Evolutionary conservation across 352 stramenopile species (phyloP).

Genomic region (Stramenopiles sp.): DNA sequence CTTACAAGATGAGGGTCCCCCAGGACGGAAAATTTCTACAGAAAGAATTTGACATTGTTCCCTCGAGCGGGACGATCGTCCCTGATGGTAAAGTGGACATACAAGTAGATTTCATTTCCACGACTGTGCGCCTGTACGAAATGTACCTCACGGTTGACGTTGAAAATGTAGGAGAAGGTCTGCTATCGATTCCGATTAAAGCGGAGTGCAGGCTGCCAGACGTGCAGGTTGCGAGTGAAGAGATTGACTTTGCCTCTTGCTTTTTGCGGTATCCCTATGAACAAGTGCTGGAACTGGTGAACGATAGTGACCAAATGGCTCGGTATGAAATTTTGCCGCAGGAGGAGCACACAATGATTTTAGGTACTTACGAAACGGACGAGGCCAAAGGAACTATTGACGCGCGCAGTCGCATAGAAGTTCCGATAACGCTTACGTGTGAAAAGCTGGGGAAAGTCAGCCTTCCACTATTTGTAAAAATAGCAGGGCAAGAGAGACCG

Average conservation of each 20-base stretch:
- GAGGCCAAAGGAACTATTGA: constrained; percentile 39
- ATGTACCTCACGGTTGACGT: constrained; percentile 72
- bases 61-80: constrained; percentile 42
- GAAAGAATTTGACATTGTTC: constrained; percentile 64
- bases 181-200: constrained; percentile 61
- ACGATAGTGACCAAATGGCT: constrained; percentile 53
- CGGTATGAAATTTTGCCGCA: constrained; percentile 68
- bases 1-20: constrained; percentile 60
- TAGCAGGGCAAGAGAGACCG: constrained; percentile 58
- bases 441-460: constrained; percentile 68
- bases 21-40: constrained; percentile 68
- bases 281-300: constrained; percentile 54
- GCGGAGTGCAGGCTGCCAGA: constrained; percentile 64
- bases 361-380: constrained; percentile 50
- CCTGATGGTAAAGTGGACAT: constrained; percentile 55
- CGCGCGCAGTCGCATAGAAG: constrained; percentile 33
- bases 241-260: constrained; percentile 63
- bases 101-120: constrained; percentile 53
- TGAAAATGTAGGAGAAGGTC: constrained; percentile 53
- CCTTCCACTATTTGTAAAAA: constrained; percentile 54
- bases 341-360: constrained; percentile 51
- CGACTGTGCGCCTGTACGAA: constrained; percentile 67
- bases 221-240: constrained; percentile 31
- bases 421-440: constrained; percentile 58
- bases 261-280: constrained; percentile 75